Evolutionary conservation across 768 basidiomycete species (phyloP).

Genomic region (Trametes villosa): DNA sequence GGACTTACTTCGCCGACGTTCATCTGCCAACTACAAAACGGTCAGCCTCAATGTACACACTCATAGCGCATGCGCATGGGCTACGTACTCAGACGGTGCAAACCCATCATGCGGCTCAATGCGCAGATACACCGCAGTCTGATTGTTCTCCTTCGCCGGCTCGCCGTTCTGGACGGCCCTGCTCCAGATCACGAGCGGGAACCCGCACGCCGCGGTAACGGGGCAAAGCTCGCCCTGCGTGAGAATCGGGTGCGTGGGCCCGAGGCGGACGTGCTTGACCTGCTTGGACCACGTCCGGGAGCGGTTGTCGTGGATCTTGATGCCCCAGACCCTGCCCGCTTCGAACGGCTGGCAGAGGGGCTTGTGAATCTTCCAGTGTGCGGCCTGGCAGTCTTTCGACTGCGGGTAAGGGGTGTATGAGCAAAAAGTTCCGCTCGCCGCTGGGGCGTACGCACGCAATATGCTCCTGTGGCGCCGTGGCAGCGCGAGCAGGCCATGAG

Average conservation of each 20-base stretch:
- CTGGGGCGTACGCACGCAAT: slow-evolving; percentile 19
- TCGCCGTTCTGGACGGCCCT: slow-evolving; percentile 13
- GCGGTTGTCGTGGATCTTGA: slow-evolving; percentile 26
- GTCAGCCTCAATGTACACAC: background rate
- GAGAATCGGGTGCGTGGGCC: slow-evolving; percentile 24
- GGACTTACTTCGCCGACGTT: slow-evolving; percentile 12
- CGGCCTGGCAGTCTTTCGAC: no score
- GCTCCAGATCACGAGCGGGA: slow-evolving; percentile 28
- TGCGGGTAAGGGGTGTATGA: no score
- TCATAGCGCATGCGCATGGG: background rate
- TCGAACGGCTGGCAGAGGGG: no score
- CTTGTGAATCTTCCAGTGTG: no score
- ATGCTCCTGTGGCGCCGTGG: slow-evolving; percentile 12
- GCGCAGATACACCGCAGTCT: slow-evolving; percentile 30
- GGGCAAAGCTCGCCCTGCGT: slow-evolving; percentile 27
- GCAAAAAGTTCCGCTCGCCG: no score
- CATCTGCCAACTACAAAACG: slow-evolving; percentile 24
- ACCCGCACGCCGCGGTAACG: slow-evolving; percentile 21
- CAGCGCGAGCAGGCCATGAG: slow-evolving; percentile 13
- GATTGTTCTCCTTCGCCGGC: slow-evolving; percentile 16
- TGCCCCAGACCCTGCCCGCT: slow-evolving; percentile 24
- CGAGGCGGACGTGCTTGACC: slow-evolving; percentile 28
- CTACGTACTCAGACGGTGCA: slow-evolving; percentile 21
- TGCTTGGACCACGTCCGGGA: slow-evolving; percentile 11
- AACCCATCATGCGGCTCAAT: slow-evolving; percentile 27